Evolutionary conservation across 169 alveolate genomes (phyloP), one percentile per base, ranked within the genome.

Genomic region (Eimeria maxima): DNA sequence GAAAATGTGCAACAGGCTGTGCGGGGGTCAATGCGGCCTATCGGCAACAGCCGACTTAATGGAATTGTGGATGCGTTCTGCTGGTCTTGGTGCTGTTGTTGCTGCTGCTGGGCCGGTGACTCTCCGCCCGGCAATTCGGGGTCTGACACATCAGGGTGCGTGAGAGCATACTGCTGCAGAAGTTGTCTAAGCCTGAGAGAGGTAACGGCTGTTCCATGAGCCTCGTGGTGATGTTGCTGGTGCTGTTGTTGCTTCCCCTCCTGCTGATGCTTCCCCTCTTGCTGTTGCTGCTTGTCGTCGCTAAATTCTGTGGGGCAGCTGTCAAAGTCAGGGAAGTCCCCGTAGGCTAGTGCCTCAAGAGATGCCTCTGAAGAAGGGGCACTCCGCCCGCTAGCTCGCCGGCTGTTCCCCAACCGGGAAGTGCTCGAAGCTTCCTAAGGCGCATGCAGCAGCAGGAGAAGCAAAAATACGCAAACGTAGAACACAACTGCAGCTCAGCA

Each of bases 1-100:
- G 90, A 81, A 53, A 81, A 81, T 14, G 90, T 81, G 73, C 90
- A 81, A n/a, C 90, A 81, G 71, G 90, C 90, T 14, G 73, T 81
- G 44, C 90, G 90, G 27, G 90, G 67, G 11, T 81, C 90, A 81
- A 81, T 73, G 53, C 71, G 90, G 45, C 90, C 90, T 81, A 71
- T 81, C 22, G 90, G 90, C 53, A 81, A 53, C 24, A 81, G 90
- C 90, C 71, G 57, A n/a, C 74, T 27, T 29, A 81, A 45, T 13
- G 90, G 90, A 81, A 81, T 53, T 50, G 71, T 81, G 27, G 47
- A 50, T 14, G 47, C 90, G 33, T 53, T 50, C 63, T 53, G 90
- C 73, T 50, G 90, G 42, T 44, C 44, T 42, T 45, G 87, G n/a
- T 42, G 87, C 60, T 42, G 87, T 53, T n/a, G 89, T 44, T 45